A percentile compares a stretch with the other conserved stretches of the same genome.
phyloP scores from a whole-genome alignment of 202 grass and related monocot genomes.

The Brachypodium distachyon region DNA sequence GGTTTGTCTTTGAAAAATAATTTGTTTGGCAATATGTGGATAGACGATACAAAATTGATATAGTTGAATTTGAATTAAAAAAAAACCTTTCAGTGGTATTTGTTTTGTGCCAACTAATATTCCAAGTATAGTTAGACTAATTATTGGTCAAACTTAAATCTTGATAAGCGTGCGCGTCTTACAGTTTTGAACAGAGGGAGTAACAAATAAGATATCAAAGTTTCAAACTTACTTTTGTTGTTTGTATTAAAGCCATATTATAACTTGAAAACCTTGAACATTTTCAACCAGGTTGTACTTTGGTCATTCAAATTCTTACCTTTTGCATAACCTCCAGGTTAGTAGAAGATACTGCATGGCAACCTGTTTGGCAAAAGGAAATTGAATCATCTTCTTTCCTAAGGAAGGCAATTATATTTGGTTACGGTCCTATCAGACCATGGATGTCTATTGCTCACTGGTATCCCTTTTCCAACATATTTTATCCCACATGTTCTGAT shows the following conservation, averaged over 20 bases:
- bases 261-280: conserved; percentile 2
- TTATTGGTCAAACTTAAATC: too few species aligned
- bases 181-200: too few species aligned
- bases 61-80: too few species aligned
- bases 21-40: too few species aligned
- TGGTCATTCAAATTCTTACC: conserved; percentile 12
- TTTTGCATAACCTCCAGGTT: conserved; percentile 49
- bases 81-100: too few species aligned
- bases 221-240: neutral
- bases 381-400: conserved; percentile 39
- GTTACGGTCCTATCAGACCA: conserved; percentile 88
- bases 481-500: neutral
- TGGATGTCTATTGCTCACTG: conserved; percentile 99
- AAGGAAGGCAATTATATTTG: conserved; percentile 87
- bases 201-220: neutral
- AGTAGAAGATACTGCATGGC: conserved; percentile 94
- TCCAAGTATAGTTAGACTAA: too few species aligned
- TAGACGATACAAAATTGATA: too few species aligned
- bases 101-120: too few species aligned
- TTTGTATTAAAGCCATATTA: neutral
- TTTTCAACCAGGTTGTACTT: neutral
- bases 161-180: too few species aligned
- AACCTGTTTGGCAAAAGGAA: conserved; percentile 82
- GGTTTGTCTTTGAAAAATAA: too few species aligned
- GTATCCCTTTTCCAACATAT: conserved; percentile 40